A percentile compares a stretch with the other conserved stretches of the same genome.
These are phyloP conservation scores for Colletotrichum orchidophilum DNA, from an alignment of 2,329 filamentous ascomycete species.

Conservation along the genomic window DNA sequence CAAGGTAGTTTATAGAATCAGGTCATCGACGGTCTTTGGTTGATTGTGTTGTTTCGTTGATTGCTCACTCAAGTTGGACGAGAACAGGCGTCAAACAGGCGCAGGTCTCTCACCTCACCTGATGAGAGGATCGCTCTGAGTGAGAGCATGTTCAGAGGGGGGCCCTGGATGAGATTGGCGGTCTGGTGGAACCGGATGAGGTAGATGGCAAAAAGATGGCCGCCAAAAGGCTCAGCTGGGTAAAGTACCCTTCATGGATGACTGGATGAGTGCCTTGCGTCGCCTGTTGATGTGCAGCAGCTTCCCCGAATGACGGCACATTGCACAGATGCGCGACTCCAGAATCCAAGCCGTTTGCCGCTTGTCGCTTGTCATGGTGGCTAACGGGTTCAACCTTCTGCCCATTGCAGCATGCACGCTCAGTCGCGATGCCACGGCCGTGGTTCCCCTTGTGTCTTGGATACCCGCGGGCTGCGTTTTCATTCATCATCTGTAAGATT, in stretches of 20 bases:
- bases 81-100: neutral
- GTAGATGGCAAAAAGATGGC: conserved; percentile 32
- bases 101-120: too few relatives aligned
- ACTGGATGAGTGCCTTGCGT: neutral
- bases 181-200: conserved; percentile 30
- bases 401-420: neutral
- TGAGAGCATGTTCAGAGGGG: neutral
- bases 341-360: neutral
- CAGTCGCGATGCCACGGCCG: neutral
- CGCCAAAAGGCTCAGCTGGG: conserved; percentile 8
- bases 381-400: neutral
- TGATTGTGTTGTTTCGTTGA: neutral
- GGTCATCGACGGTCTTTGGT: neutral
- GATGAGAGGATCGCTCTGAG: neutral
- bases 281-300: neutral
- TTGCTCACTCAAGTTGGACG: neutral
- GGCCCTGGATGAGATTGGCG: conserved; percentile 24
- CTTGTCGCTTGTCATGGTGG: neutral
- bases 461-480: neutral
- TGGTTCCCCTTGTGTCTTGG: neutral
- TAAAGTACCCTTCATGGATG: neutral
- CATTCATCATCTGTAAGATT: neutral
- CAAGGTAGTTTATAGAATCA: neutral
- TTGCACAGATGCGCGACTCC: neutral
- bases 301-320: conserved; percentile 5